Evolutionary conservation across 805 yeast species (phyloP), one percentile per base, ranked within the genome.

Genomic region (Candida namnaoensis): DNA sequence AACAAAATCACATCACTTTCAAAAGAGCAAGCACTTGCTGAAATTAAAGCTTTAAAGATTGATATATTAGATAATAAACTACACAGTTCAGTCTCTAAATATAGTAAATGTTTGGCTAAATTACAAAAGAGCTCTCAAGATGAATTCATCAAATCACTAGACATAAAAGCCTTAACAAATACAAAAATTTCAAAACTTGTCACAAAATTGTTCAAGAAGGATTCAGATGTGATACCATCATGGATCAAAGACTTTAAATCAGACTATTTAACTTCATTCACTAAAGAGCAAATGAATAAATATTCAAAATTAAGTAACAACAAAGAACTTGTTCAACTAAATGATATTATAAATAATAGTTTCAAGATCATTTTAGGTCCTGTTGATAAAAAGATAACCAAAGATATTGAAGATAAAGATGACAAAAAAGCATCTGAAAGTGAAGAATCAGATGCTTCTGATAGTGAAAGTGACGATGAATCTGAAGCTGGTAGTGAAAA

Each of bases 21-120:
- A 5, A 57, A 58, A 42, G 61, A 63, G 11, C 75, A 70, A 5
- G 82, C 80, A 1, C 44, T 60, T 25, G 42, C 45, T 12, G 69
- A 68, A 57, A 78, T 80, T 10, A 48, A 53, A 6, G 62, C 65
- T 1, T 57, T 77, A 38, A 74, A 77, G 48, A 35, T 47, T 2
- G 72, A 68, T 27, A 56, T 69, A 6, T 73, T 76, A 45, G 65
- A 60, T 7, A 68, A 72, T 37, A 80, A 80, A 49, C 62, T 66
- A 39, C 74, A 75, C 50, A 69, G 72, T 8, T 61, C 75, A 0
- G 41, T 62, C 12, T 64, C 59, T 36, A 71, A 71, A 44, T 53
- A 75, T 39, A 53, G 49, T 30, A 69, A 72, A 34, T 65, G 57
- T 23, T 57, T 76, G 26, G 52, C 49, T 33, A 57, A 58, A 47